These are phyloP conservation scores for Ceriops decandra DNA, from an alignment of 345 rosid genomes.

Conservation along the genomic window DNA sequence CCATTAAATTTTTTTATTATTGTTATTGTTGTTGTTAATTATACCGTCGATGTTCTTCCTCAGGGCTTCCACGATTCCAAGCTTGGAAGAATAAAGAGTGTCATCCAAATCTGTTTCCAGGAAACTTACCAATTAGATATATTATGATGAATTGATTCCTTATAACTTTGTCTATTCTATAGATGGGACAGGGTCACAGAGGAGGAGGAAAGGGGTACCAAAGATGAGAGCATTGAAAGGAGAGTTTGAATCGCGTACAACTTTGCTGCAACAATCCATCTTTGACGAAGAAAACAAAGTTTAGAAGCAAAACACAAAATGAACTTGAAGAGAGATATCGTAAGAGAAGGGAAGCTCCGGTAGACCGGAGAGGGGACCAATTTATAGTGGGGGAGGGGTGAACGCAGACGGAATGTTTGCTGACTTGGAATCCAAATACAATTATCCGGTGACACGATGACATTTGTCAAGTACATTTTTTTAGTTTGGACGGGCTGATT, in stretches of 20 bases:
- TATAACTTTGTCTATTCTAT: too few relatives aligned
- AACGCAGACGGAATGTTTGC: conserved; percentile 4
- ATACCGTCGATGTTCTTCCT: conserved; percentile 79
- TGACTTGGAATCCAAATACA: conserved; percentile 45
- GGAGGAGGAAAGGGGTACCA: conserved; percentile 33
- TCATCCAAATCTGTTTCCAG: conserved; percentile 78
- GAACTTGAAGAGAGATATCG: neutral
- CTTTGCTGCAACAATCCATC: conserved; percentile 35
- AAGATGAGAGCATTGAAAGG: conserved; percentile 70
- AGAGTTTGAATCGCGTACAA: conserved; percentile 28
- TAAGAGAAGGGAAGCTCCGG: neutral
- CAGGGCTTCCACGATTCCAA: conserved; percentile 66
- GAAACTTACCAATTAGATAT: neutral
- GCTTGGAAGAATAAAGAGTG: conserved; percentile 69
- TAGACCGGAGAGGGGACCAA: neutral
- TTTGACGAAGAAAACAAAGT: conserved; percentile 7
- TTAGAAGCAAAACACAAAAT: neutral
- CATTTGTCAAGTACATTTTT: too few relatives aligned
- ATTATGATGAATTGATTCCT: neutral
- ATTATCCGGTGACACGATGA: neutral
- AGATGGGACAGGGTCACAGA: too few relatives aligned
- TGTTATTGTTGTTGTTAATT: too few relatives aligned
- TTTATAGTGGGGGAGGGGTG: neutral
- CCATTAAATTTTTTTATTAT: too few relatives aligned
- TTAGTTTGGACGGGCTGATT: too few relatives aligned